Conservation (phyloP, 2,329 filamentous ascomycete genomes). For the Dactylellina parvicollis region DNA sequence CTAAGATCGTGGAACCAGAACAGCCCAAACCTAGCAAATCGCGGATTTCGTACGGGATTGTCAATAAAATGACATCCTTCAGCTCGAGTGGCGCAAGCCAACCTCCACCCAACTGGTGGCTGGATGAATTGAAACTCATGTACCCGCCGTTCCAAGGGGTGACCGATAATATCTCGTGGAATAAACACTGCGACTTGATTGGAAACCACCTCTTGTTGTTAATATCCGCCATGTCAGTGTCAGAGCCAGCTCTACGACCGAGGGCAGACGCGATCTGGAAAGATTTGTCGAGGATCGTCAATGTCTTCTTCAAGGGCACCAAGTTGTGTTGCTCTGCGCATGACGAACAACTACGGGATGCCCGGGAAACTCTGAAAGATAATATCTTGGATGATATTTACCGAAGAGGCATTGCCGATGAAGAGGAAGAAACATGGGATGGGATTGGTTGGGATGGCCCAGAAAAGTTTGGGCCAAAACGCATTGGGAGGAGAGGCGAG, state of each 20-base stretch:
- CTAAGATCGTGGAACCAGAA: slow-evolving; percentile 36
- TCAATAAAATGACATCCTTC: slow-evolving; percentile 33
- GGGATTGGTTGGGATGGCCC: slow-evolving; percentile 44
- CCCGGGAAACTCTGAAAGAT: slow-evolving; percentile 30
- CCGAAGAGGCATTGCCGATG: slow-evolving; percentile 38
- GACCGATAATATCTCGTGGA: slow-evolving; percentile 25
- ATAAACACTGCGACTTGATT: slow-evolving; percentile 39
- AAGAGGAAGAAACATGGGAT: slow-evolving; percentile 49
- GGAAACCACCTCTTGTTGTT: slow-evolving; percentile 49
- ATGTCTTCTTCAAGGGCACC: slow-evolving; percentile 47
- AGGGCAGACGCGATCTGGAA: slow-evolving; percentile 40
- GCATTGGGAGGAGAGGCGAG: slow-evolving; percentile 41
- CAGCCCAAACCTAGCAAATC: slow-evolving; percentile 37
- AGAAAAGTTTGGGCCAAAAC: slow-evolving; percentile 38
- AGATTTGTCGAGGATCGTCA: slow-evolving; percentile 34
- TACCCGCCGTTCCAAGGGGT: slow-evolving; percentile 46
- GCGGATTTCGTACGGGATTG: slow-evolving; percentile 44
- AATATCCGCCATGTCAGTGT: slow-evolving; percentile 42
- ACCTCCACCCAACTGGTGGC: slow-evolving; percentile 43
- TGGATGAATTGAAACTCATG: slow-evolving; percentile 50
- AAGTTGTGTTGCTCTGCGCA: slow-evolving; percentile 39
- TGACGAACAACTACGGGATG: slow-evolving; percentile 27
- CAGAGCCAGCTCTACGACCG: slow-evolving; percentile 29
- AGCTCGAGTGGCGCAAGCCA: slow-evolving; percentile 4
- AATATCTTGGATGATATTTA: slow-evolving; percentile 48